Conservation (phyloP, 116 monocot species). For the Posidonia oceanica region DNA sequence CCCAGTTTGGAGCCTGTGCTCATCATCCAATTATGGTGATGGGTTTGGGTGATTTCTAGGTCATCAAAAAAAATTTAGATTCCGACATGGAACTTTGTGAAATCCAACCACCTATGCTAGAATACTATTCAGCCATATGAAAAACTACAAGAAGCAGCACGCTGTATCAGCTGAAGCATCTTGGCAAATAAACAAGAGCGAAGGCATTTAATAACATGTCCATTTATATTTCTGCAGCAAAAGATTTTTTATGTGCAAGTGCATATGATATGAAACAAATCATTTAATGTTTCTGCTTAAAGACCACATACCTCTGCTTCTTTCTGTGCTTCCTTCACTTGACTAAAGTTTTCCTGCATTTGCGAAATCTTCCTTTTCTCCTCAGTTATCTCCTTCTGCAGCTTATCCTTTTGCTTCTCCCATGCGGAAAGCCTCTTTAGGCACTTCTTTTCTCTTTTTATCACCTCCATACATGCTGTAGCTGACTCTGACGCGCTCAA, state of each 20-base stretch:
- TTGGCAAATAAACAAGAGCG: too few relatives aligned
- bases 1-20: too few relatives aligned
- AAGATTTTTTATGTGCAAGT: background rate
- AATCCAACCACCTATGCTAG: too few relatives aligned
- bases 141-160: too few relatives aligned
- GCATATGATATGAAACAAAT: background rate
- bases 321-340: constrained; percentile 28
- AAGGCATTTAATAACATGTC: too few relatives aligned
- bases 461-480: constrained; percentile 31
- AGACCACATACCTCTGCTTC: constrained; percentile 46
- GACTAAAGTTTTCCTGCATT: constrained; percentile 25
- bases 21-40: too few relatives aligned
- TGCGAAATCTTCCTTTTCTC: constrained; percentile 31
- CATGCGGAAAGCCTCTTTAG: constrained; percentile 50
- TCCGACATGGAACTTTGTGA: too few relatives aligned
- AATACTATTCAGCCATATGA: too few relatives aligned
- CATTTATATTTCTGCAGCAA: too few relatives aligned
- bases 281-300: background rate
- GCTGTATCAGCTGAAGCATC: too few relatives aligned
- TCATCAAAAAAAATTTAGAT: too few relatives aligned
- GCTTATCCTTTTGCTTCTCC: constrained; percentile 67
- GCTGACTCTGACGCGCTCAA: constrained; percentile 65
- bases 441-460: constrained; percentile 53
- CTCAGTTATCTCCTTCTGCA: constrained; percentile 39
- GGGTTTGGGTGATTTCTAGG: too few relatives aligned